Conservation (phyloP, 441 rosid genomes). For the Gossypium laxum region DNA sequence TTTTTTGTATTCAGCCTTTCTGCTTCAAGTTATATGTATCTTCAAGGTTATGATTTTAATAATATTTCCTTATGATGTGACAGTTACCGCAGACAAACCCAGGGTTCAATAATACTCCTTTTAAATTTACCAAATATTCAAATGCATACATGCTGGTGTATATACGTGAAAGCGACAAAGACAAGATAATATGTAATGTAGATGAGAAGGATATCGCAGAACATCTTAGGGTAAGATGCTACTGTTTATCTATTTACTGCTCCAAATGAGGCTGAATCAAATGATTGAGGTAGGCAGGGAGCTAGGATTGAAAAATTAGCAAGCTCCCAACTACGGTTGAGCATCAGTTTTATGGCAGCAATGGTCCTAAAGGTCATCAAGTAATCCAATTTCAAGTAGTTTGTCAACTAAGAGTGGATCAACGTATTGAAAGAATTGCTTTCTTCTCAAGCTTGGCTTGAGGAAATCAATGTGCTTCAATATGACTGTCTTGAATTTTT, state of each 20-base stretch:
- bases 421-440: conserved; percentile 3
- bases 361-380: background rate
- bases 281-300: background rate
- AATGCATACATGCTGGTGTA: conserved; percentile 55
- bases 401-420: conserved; percentile 6
- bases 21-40: background rate
- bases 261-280: conserved; percentile 5
- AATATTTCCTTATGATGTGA: conserved; percentile 6
- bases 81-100: conserved; percentile 41
- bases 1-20: background rate
- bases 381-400: conserved; percentile 9
- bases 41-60: conserved; percentile 3
- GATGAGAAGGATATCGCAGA: conserved; percentile 49
- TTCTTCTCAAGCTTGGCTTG: conserved; percentile 12
- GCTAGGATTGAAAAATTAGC: background rate
- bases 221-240: conserved; percentile 39
- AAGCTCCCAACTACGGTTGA: background rate
- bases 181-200: conserved; percentile 40
- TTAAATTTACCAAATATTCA: conserved; percentile 43
- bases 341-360: background rate
- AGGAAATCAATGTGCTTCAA: conserved; percentile 8
- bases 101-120: conserved; percentile 39
- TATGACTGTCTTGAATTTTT: background rate
- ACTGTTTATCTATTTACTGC: conserved; percentile 9
- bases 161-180: conserved; percentile 49